phyloP scores from a whole-genome alignment of 306 rosid genomes.

The Cucurbita moschata region DNA sequence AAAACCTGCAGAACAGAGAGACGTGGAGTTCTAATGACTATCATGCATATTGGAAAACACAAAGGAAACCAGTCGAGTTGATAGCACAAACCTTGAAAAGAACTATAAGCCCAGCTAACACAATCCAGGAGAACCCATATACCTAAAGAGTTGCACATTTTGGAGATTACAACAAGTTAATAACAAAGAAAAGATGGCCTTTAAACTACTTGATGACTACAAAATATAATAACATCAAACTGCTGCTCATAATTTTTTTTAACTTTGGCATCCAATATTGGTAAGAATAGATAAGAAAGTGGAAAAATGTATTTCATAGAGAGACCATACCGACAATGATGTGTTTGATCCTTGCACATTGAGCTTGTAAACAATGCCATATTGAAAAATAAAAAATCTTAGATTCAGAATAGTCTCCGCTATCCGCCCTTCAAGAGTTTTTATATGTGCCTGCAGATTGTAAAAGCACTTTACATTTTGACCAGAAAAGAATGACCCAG shows the following conservation, averaged over 20 bases:
- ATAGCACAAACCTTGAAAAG: conserved; percentile 67
- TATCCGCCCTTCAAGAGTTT: conserved; percentile 59
- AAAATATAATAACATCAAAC: neutral
- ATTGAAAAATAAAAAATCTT: conserved; percentile 87
- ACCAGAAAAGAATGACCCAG: neutral
- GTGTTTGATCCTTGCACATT: conserved; percentile 39
- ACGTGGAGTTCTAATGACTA: conserved; percentile 11
- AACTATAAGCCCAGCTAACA: conserved; percentile 53
- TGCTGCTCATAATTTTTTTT: neutral
- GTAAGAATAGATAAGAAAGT: neutral
- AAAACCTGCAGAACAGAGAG: conserved; percentile 44
- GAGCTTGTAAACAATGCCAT: conserved; percentile 85
- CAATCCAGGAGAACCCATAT: conserved; percentile 77
- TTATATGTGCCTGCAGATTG: conserved; percentile 56
- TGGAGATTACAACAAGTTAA: neutral
- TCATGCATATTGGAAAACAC: neutral
- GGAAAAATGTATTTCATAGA: neutral
- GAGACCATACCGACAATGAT: conserved; percentile 58
- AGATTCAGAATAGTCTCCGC: conserved; percentile 74
- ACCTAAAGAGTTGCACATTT: conserved; percentile 27
- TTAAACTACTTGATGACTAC: neutral
- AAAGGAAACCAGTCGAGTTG: neutral
- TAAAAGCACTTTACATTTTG: neutral
- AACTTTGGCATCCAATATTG: neutral
- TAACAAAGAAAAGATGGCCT: neutral